Evolutionary conservation across 306 rosid genomes (phyloP), one percentile per base, ranked within the genome.

Genomic region (Calophaca sinica): DNA sequence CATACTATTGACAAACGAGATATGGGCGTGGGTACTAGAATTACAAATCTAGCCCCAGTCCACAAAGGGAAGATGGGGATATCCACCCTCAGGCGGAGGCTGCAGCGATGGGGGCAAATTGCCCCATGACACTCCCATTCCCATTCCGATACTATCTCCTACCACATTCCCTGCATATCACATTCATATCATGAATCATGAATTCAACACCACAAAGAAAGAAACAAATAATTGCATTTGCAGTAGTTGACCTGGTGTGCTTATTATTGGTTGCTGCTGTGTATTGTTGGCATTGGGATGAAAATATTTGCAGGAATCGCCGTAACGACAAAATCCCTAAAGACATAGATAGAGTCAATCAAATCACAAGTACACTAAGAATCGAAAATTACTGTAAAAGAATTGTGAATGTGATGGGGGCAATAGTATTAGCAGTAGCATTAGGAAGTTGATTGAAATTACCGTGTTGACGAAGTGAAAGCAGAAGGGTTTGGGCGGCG

Each of bases 41-140:
- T 10, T 12, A 50, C 10, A 50, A 69, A 15, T 49, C 50, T 76
- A 90, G 20, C 96, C 90, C 94, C 96, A 93, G 11, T 89, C 94
- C 12, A 88, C 62, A 54, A 78, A 84, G 32, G 93, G 93, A 51
- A 87, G 77, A 0, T 28, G 41, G 1, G 88, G 86, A 80, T 86
- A 86, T 59, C 89, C 94, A 77, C 79, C 88, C 41, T 88, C 88
- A 3, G 87, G 94, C n/a, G 89, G 91, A 80, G 90, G 91, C 81
- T 83, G 82, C 67, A 87, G 57, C 35, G 93, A 91, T 2, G 93
- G 96, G n/a, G 97, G 98, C 55, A 91, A 66, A 75, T 91, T 94
- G 9, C 74, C 93, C 83, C 84, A 86, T 9, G 90, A 57, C 67
- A 82, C 61, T 74, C 88, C 89, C 81, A 70, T 26, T 4, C 74